Base-by-base conservation (phyloP, 768 basidiomycete genomes). In the Amanita exitialis region DNA sequence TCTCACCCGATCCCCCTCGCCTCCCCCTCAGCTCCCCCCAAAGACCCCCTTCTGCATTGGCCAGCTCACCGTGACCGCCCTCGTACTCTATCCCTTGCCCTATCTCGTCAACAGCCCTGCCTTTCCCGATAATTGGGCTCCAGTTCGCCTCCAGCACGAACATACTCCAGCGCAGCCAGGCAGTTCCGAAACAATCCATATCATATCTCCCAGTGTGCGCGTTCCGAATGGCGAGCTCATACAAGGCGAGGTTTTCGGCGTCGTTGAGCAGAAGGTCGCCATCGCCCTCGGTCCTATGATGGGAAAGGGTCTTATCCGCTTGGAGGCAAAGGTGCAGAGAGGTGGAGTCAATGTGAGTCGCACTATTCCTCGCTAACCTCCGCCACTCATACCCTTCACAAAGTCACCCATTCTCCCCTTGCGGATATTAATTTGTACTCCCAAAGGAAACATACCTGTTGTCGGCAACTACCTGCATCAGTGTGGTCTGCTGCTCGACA, bases 1-100 rank as follows among this genome's bases (percentile, higher is more conserved):
- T 73, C 77, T 89, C 30, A 89, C 83, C 15, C 68, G 72, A 51
- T 84, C 83, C 2, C 84, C 85, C 6, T 71, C 77, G 50, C 67
- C 77, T 43, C 74, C 75, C 10, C 75, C 76, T 48, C 61, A 18
- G 57, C 65, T 88, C 15, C 75, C 85, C 5, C 86, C 84, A 12
- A 88, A 83, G 69, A 88, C 86, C 0, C 86, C 89, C 13, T 81
- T 94, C 47, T 94, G 92, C 64, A 91, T 94, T 44, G 91, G 91
- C 1, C 84, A 88, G 53, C 72, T 94, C 32, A 73, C 74, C n/a
- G 83, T 83, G 16, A 89, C 86, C 15, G 90, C 89, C 12, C 77
- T 94, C 23, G 80, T 94, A 30, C 73, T 92, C n/a, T 89, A 90
- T 64, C 90, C 86, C 6, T 77, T 86, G 15, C 61, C 75, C 25